phyloP scores from a whole-genome alignment of 768 basidiomycete species.

The Pleurotus cornucopiae region DNA sequence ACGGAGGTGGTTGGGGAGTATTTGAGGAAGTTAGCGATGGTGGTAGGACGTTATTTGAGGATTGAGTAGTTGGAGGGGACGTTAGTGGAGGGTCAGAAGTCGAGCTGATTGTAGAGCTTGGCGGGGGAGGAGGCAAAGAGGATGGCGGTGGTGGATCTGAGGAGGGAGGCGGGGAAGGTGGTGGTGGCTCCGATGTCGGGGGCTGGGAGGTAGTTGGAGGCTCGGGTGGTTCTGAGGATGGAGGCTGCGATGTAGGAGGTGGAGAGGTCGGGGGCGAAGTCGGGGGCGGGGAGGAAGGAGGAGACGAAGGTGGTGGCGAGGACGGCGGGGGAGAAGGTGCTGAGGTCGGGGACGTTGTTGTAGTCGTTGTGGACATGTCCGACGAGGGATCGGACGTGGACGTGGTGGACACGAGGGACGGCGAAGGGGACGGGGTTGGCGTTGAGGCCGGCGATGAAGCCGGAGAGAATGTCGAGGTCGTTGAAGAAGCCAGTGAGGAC shows the following conservation, averaged over 20 bases:
- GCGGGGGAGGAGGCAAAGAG: conserved; percentile 9
- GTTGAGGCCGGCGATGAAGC: conserved; percentile 13
- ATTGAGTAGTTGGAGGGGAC: not conserved
- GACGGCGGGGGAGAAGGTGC: conserved; percentile 3
- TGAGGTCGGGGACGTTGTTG: not conserved
- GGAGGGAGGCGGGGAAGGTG: conserved; percentile 6
- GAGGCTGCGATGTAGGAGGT: conserved; percentile 13
- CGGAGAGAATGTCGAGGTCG: conserved; percentile 13
- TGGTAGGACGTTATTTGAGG: too few relatives aligned
- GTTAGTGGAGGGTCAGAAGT: conserved; percentile 6
- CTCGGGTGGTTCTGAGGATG: not conserved
- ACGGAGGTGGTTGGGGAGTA: conserved; percentile 15
- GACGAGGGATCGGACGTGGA: conserved; percentile 12
- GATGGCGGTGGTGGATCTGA: conserved; percentile 11
- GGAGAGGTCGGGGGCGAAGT: conserved; percentile 18
- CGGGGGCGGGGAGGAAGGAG: conserved; percentile 12
- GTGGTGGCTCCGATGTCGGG: not conserved
- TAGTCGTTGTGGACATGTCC: not conserved
- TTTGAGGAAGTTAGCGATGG: too few relatives aligned
- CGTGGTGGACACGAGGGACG: conserved; percentile 17
- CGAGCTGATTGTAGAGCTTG: not conserved
- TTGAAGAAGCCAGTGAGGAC: conserved; percentile 43
- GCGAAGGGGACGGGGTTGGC: conserved; percentile 12
- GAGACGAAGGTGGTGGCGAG: conserved; percentile 8
- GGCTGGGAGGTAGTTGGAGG: not conserved